Evolutionary conservation across 2,329 filamentous ascomycete genomes (phyloP).

Genomic region (Ceratocystiopsis sp.): DNA sequence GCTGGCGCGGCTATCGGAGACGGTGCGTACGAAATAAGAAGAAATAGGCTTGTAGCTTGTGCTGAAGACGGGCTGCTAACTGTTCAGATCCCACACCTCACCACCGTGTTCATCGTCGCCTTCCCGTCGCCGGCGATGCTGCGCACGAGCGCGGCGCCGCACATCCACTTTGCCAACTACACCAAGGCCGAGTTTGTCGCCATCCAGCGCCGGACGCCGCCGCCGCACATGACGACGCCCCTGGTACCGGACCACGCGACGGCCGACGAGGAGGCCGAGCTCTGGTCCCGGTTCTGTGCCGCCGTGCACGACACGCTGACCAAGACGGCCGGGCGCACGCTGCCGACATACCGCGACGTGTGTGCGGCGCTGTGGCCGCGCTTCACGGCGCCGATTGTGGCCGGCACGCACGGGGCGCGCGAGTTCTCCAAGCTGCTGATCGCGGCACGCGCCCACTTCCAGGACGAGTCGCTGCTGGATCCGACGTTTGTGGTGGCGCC

Average conservation of each 20-base stretch:
- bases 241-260: conserved; percentile 31
- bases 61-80: background rate
- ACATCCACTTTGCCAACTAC: conserved; percentile 75
- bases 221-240: conserved; percentile 20
- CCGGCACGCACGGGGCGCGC: conserved; percentile 54
- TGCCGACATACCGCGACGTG: conserved; percentile 53
- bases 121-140: conserved; percentile 53
- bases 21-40: conserved; percentile 33
- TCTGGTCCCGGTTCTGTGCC: conserved; percentile 66
- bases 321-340: conserved; percentile 62
- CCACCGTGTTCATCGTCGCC: conserved; percentile 60
- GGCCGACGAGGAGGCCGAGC: conserved; percentile 39
- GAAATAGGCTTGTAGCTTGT: background rate
- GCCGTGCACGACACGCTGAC: conserved; percentile 79
- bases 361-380: conserved; percentile 67
- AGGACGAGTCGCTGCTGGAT: conserved; percentile 53
- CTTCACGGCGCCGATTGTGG: conserved; percentile 63
- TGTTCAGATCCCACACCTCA: conserved; percentile 57
- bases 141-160: conserved; percentile 51
- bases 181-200: conserved; percentile 60
- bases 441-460: conserved; percentile 49
- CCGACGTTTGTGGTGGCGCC: conserved; percentile 35
- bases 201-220: conserved; percentile 47
- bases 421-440: conserved; percentile 78
- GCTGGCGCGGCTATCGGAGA: conserved; percentile 64